Evolutionary conservation across 192 early-diverging fungal genomes (phyloP), one percentile per base, ranked within the genome.

Genomic region (Coemansia nantahalensis): DNA sequence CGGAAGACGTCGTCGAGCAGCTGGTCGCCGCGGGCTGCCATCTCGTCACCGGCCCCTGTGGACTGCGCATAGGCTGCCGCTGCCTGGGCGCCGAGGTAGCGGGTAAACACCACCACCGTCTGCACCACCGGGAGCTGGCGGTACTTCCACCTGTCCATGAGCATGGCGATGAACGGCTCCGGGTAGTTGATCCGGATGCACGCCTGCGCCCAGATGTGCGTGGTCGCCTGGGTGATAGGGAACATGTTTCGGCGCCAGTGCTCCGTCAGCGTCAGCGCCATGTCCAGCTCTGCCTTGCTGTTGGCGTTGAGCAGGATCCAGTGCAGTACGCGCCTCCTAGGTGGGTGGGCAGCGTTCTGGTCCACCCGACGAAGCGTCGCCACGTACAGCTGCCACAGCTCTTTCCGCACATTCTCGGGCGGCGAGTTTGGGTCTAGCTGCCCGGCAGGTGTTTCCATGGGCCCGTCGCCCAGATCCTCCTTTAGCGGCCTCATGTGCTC

Each of bases 91-190:
- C 69, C 53, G 41, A 77, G 34, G 37, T 53, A 62, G 45, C 46
- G 30, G 4, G 63, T 65, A 24, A 69, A 62, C 17, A 28, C 21
- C 0, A 66, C 61, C 57, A 77, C 22, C 16, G 38, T 62, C 9
- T 65, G 53, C 7, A 44, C 18, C 12, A 66, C 51, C 0, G 74
- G 74, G 35, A 77, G 28, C 46, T 60, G 67, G 23, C 67, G 61
- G 54, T 69, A 77, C 54, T 54, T 69, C 74, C 74, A 77, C 6
- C 67, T 35, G 35, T 77, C 74, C 51, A 69, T 39, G 1, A 77
- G 30, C 54, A 77, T 54, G 2, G 15, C 38, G 10, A 70, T 36
- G 26, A 62, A 61, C 2, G 49, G 17, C 16, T 61, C 53, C 5
- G 74, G 74, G 5, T 47, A 35, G n/a, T 59, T 36, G 19, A 60